Conservation (phyloP, 176 grass and related monocot species). For the Triticum dicoccoides region DNA sequence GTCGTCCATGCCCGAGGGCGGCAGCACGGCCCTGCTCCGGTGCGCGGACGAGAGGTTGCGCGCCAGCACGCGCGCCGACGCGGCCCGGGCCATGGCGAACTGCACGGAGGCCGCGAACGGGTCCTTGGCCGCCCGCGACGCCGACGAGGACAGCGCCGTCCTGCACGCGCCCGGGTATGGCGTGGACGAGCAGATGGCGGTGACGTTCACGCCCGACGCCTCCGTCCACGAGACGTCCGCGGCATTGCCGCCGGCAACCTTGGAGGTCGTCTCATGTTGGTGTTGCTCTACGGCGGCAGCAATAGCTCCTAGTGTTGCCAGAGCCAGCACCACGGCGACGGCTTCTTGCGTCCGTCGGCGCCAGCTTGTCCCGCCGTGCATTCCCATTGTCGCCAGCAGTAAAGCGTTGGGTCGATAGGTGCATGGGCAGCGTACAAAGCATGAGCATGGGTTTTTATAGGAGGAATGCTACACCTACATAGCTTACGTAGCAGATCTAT, state of each 20-base stretch:
- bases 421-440: neutral
- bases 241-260: neutral
- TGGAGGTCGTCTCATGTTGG: neutral
- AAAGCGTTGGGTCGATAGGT: neutral
- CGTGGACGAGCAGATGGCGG: constrained; percentile 48
- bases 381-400: constrained; percentile 3
- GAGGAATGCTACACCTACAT: too few species aligned
- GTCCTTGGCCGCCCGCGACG: neutral
- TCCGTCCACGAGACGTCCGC: neutral
- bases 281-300: neutral
- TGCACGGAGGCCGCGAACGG: constrained; percentile 69
- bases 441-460: neutral
- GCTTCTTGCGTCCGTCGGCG: neutral
- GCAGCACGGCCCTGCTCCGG: neutral
- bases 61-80: constrained; percentile 50
- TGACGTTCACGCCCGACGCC: neutral
- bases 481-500: too few species aligned
- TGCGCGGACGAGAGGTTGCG: constrained; percentile 34
- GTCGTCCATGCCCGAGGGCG: constrained; percentile 47
- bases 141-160: constrained; percentile 45
- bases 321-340: constrained; percentile 27
- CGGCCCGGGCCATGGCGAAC: constrained; percentile 56
- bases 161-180: constrained; percentile 57
- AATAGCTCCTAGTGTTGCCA: neutral
- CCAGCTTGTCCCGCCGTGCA: constrained; percentile 1